Evolutionary conservation across 768 basidiomycete species (phyloP).

Genomic region (Phlegmacium glaucopus): DNA sequence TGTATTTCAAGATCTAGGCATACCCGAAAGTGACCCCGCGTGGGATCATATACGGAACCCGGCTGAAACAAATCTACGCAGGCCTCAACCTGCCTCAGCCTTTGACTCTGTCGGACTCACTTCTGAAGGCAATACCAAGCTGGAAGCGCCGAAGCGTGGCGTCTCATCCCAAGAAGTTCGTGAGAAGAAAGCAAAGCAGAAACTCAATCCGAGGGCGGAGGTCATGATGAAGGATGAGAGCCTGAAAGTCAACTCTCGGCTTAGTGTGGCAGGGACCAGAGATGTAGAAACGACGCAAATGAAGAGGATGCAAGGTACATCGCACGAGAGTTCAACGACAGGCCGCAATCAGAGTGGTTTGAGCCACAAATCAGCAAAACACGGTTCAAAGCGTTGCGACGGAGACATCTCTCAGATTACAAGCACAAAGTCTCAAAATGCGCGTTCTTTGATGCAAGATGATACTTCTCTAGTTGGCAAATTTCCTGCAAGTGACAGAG

Average conservation of each 20-base stretch:
- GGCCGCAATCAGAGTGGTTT: too few relatives aligned
- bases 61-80: too few relatives aligned
- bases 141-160: constrained; percentile 41
- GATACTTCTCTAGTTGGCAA: too few relatives aligned
- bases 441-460: too few relatives aligned
- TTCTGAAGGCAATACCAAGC: constrained; percentile 7
- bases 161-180: constrained; percentile 45
- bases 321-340: background rate
- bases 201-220: constrained; percentile 37
- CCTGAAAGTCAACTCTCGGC: constrained; percentile 18
- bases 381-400: too few relatives aligned
- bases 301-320: background rate
- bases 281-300: background rate
- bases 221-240: constrained; percentile 50
- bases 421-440: too few relatives aligned
- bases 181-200: constrained; percentile 42
- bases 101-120: background rate
- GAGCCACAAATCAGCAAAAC: too few relatives aligned
- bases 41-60: constrained; percentile 51
- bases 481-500: background rate
- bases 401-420: too few relatives aligned
- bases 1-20: constrained; percentile 45
- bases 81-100: constrained; percentile 10
- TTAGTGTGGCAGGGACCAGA: background rate
- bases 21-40: constrained; percentile 57